Evolutionary conservation across 495 filamentous ascomycete species (phyloP).

Genomic region (Talaromyces borbonicus): DNA sequence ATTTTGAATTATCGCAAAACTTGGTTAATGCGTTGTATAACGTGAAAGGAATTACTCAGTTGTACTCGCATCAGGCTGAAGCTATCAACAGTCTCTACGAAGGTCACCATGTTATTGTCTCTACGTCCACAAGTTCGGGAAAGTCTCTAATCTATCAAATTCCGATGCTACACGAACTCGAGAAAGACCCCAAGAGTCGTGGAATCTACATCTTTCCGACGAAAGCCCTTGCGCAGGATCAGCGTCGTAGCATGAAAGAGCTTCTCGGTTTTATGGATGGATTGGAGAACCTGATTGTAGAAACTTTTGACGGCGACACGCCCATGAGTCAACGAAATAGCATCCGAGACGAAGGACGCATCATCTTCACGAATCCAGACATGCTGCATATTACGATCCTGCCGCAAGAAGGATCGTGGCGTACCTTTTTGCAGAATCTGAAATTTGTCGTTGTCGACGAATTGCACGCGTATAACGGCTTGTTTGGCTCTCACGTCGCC

Average conservation of each 20-base stretch:
- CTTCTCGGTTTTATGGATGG: slow-evolving; percentile 70
- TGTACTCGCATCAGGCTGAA: slow-evolving; percentile 94
- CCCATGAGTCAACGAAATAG: slow-evolving; percentile 64
- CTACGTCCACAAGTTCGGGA: slow-evolving; percentile 91
- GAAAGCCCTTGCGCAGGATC: slow-evolving; percentile 94
- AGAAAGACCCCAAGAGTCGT: slow-evolving; percentile 62
- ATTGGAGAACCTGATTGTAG: slow-evolving; percentile 66
- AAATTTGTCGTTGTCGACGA: slow-evolving; percentile 86
- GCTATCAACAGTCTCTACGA: slow-evolving; percentile 85
- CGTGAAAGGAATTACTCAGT: slow-evolving; percentile 66
- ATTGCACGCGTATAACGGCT: slow-evolving; percentile 90
- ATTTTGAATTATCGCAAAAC: slow-evolving; percentile 79
- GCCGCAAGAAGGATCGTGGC: slow-evolving; percentile 84
- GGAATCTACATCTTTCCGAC: slow-evolving; percentile 99
- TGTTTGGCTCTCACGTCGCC: slow-evolving; percentile 89
- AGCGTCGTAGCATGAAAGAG: slow-evolving; percentile 79
- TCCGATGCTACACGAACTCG: slow-evolving; percentile 81
- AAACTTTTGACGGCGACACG: slow-evolving; percentile 96
- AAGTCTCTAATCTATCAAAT: slow-evolving; percentile 97
- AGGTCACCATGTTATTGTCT: slow-evolving; percentile 80
- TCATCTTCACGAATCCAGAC: slow-evolving; percentile 98
- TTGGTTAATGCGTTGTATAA: slow-evolving; percentile 94
- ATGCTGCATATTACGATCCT: slow-evolving; percentile 96
- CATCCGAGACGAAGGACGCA: slow-evolving; percentile 79
- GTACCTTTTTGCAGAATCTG: slow-evolving; percentile 78